Evolutionary conservation across 2,329 filamentous ascomycete genomes (phyloP).

Genomic region (Fusarium vanettenii): DNA sequence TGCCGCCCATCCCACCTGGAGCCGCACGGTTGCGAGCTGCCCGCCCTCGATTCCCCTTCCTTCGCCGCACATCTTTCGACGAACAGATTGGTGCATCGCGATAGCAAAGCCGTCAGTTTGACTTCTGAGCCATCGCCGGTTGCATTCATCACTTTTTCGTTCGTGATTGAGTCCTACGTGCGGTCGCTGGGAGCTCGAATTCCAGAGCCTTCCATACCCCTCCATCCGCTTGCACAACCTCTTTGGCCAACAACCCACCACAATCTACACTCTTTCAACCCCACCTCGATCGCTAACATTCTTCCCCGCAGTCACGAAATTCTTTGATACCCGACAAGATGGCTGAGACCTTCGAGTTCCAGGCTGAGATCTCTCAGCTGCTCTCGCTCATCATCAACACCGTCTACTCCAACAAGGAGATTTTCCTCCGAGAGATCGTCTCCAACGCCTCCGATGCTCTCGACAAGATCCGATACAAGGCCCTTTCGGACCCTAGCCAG

Average conservation of each 20-base stretch:
- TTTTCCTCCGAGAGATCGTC: constrained; percentile 98
- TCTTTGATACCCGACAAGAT: constrained; percentile 70
- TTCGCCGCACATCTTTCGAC: neutral
- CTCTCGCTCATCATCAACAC: constrained; percentile 99
- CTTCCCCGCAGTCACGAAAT: constrained; percentile 43
- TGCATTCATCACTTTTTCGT: neutral
- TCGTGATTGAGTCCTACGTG: neutral
- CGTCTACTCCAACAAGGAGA: constrained; percentile 99
- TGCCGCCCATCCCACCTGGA: neutral
- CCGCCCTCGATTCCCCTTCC: neutral
- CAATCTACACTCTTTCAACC: neutral
- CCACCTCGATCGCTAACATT: constrained; percentile 29
- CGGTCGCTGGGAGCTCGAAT: constrained; percentile 10
- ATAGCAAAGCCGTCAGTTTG: constrained; percentile 1
- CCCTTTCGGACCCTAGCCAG: constrained; percentile 96
- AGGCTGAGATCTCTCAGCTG: constrained; percentile 99
- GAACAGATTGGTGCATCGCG: neutral
- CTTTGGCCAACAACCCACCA: constrained; percentile 11
- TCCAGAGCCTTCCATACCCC: constrained; percentile 32
- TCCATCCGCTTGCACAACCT: constrained; percentile 27
- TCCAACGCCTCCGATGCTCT: constrained; percentile 99
- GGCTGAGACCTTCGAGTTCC: constrained; percentile 99
- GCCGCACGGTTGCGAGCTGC: constrained; percentile 16
- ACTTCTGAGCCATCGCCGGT: neutral
- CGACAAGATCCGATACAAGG: constrained; percentile 99